Evolutionary conservation across 768 basidiomycete species (phyloP).

Genomic region (Sistotremastrum niveocremeum): DNA sequence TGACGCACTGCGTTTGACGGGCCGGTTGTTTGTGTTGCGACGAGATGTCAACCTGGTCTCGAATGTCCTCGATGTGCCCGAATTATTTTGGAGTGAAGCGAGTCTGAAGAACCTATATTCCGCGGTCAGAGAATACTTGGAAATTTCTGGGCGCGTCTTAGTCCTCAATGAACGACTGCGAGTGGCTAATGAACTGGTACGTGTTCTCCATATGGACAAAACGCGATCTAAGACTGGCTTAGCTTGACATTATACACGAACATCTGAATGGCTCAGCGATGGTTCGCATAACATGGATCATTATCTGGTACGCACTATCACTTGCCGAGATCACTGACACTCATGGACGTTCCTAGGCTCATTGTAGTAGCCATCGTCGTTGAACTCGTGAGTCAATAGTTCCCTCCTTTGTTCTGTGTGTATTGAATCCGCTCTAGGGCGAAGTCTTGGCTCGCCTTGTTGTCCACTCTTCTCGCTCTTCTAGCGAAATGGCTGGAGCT

Average conservation of each 20-base stretch:
- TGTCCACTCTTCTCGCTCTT: conserved; percentile 39
- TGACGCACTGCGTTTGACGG: conserved; percentile 80
- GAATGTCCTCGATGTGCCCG: conserved; percentile 87
- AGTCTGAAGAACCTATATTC: conserved; percentile 82
- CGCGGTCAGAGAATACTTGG: conserved; percentile 90
- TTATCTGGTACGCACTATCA: conserved; percentile 39
- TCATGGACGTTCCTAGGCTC: conserved; percentile 39
- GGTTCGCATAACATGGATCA: conserved; percentile 79
- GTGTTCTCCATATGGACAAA: conserved; percentile 17
- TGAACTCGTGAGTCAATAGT: conserved; percentile 44
- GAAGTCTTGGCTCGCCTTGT: conserved; percentile 68
- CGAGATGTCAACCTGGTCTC: conserved; percentile 85
- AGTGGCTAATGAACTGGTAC: conserved; percentile 78
- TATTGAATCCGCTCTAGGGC: conserved; percentile 31
- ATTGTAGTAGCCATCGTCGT: conserved; percentile 86
- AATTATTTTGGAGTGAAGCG: conserved; percentile 91
- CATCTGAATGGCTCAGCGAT: conserved; percentile 83
- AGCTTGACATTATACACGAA: conserved; percentile 89
- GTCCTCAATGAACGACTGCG: conserved; percentile 80
- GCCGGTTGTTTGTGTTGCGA: conserved; percentile 72
- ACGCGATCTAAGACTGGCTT: conserved; percentile 2
- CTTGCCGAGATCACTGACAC: conserved; percentile 8
- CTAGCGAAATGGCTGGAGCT: conserved; percentile 9
- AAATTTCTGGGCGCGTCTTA: conserved; percentile 71
- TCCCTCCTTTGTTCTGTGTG: not conserved